These are phyloP conservation scores for Metschnikowia dekortorum DNA, from an alignment of 805 yeast species.

Conservation along the genomic window DNA sequence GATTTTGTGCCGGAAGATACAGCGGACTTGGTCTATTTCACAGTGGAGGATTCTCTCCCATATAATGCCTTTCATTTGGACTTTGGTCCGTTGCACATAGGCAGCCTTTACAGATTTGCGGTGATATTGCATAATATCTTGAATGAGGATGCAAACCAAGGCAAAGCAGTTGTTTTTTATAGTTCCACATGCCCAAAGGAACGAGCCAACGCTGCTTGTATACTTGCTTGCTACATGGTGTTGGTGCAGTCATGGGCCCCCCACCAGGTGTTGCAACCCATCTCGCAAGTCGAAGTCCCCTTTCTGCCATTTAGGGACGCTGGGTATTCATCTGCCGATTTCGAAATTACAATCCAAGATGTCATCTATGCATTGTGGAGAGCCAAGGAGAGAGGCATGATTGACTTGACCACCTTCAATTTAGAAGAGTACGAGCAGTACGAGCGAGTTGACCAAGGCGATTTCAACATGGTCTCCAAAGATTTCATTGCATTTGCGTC, in stretches of 20 bases:
- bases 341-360: slow-evolving; percentile 89
- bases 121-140: slow-evolving; percentile 88
- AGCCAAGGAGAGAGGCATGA: slow-evolving; percentile 87
- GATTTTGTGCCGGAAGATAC: slow-evolving; percentile 77
- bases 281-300: slow-evolving; percentile 88
- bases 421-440: slow-evolving; percentile 91
- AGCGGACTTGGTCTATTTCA: slow-evolving; percentile 71
- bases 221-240: slow-evolving; percentile 91
- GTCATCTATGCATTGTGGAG: slow-evolving; percentile 96
- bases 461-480: slow-evolving; percentile 84
- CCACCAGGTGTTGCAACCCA: slow-evolving; percentile 92
- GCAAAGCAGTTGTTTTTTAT: slow-evolving; percentile 87
- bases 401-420: slow-evolving; percentile 82
- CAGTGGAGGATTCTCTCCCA: slow-evolving; percentile 87
- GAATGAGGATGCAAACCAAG: slow-evolving; percentile 77
- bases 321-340: slow-evolving; percentile 94
- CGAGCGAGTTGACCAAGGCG: slow-evolving; percentile 96
- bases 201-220: slow-evolving; percentile 91
- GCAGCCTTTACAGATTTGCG: slow-evolving; percentile 91
- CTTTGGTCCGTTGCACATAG: slow-evolving; percentile 94
- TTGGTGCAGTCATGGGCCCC: slow-evolving; percentile 97
- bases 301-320: slow-evolving; percentile 96
- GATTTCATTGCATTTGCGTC: slow-evolving; percentile 98
- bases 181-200: slow-evolving; percentile 77
- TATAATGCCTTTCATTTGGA: slow-evolving; percentile 95